Base-by-base conservation (phyloP, 1,284 basidiomycete species). In the Cryptococcus wingfieldii region DNA sequence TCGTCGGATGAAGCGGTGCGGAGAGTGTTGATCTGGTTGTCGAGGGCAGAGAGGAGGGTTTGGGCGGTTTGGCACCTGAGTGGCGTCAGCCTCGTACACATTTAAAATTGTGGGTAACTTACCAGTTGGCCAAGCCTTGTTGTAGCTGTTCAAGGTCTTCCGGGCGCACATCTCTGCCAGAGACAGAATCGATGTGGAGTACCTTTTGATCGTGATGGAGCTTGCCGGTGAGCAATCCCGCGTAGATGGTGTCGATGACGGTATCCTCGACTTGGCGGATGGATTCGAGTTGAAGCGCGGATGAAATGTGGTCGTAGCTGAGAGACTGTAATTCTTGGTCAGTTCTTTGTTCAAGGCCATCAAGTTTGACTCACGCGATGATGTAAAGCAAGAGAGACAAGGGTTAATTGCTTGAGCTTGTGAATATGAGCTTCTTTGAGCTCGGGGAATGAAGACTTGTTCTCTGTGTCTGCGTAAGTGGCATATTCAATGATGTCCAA, bases 171-270 rank as follows among this genome's bases (percentile, higher is more conserved):
- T 98, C 94, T 47, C 95, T 79, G 0, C 94, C 94, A 78, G 92
- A 86, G 0, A 88, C 90, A 68, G 89, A 90, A 72, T 95, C 89
- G 31, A 98, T 85, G 71, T 95, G 88, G 57, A 97, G 81, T 60
- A 90, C 84, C 58, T 85, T 83, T 63, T 87, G 83, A 68, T 89
- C 89, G 77, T 97, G 93, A 74, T 97, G 90, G 49, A 98, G 85
- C 67, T 90, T 92, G 12, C 90, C 94, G 45, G 84, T 83, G 41
- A 98, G 81, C 47, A 97, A 80, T 65, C 89, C 88, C 39, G 89
- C 84, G 74, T 97, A 98, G 71, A 97, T 90, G 9, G 87, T 86
- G 67, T 97, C 93, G 72, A 98, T 97, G 72, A 97, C 88, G 61
- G 96, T 83, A 74, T 97, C 93, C 73, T 98, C 95, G 4, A 98